Conservation (phyloP, 2,329 filamentous ascomycete species). For the Ophiocordyceps robertsii region DNA sequence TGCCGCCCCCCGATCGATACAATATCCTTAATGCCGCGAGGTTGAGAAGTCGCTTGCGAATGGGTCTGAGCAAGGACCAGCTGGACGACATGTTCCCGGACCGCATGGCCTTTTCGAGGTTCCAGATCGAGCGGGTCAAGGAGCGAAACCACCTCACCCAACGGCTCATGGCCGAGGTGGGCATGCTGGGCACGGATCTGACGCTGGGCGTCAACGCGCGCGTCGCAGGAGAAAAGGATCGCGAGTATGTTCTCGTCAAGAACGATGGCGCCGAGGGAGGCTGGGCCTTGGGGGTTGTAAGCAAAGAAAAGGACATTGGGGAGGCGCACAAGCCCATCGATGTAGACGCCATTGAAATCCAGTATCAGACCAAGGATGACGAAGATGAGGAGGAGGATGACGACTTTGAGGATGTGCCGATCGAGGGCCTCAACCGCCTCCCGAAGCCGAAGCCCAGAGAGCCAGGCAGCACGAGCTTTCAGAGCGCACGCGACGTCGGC, state of each 20-base stretch:
- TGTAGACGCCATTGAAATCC: conserved; percentile 55
- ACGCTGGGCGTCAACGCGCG: conserved; percentile 53
- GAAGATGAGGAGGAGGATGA: conserved; percentile 57
- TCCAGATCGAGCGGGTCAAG: conserved; percentile 87
- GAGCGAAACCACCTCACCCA: conserved; percentile 94
- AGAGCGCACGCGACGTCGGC: conserved; percentile 13
- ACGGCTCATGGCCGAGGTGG: conserved; percentile 84
- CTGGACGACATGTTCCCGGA: conserved; percentile 94
- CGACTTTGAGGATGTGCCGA: conserved; percentile 84
- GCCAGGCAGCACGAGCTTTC: conserved; percentile 9
- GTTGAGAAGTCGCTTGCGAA: conserved; percentile 73
- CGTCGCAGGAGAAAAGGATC: conserved; percentile 72
- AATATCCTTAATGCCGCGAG: conserved; percentile 94
- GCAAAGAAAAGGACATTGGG: conserved; percentile 66
- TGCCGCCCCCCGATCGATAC: conserved; percentile 84
- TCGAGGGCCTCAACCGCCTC: conserved; percentile 75
- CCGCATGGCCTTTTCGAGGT: conserved; percentile 90
- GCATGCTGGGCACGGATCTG: conserved; percentile 67
- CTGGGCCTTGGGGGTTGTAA: conserved; percentile 91
- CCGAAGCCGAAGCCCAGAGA: conserved; percentile 36
- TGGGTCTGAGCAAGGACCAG: conserved; percentile 95
- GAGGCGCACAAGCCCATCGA: conserved; percentile 83
- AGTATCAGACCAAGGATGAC: conserved; percentile 43
- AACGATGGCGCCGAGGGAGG: conserved; percentile 92
- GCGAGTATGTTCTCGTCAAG: conserved; percentile 92